These are phyloP conservation scores for Nasturtium officinale DNA, from an alignment of 345 rosid species.

Conservation along the genomic window DNA sequence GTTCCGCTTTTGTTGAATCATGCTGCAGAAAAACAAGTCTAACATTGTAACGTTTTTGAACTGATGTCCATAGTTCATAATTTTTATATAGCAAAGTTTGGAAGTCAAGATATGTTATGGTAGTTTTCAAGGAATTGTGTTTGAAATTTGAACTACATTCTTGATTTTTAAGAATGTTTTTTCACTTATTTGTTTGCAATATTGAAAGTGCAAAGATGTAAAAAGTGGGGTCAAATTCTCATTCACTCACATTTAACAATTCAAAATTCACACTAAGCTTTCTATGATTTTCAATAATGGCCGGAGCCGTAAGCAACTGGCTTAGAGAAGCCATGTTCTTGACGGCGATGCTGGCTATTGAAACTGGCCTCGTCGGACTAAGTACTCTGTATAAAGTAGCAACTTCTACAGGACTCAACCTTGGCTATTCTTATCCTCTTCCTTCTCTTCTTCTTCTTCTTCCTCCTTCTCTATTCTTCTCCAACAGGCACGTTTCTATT, in stretches of 20 bases:
- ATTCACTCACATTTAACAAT: background rate
- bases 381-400: constrained; percentile 84
- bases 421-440: constrained; percentile 67
- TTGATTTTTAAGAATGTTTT: no score
- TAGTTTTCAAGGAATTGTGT: no score
- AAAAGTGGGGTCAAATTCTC: no score
- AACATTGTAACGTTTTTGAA: constrained; percentile 21
- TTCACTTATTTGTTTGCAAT: no score
- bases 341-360: constrained; percentile 57
- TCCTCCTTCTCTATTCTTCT: constrained; percentile 69
- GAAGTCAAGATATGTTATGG: no score
- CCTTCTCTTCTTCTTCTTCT: constrained; percentile 79
- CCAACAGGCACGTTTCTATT: constrained; percentile 52
- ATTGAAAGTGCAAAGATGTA: no score
- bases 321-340: constrained; percentile 56
- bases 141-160: no score
- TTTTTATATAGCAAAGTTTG: background rate
- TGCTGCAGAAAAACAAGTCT: constrained; percentile 47
- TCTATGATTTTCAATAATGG: constrained; percentile 35
- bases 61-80: background rate
- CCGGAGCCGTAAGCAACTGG: constrained; percentile 37
- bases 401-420: constrained; percentile 61
- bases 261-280: background rate
- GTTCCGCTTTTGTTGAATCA: constrained; percentile 56
- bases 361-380: constrained; percentile 54